These are phyloP conservation scores for Colletotrichum endophyticum DNA, from an alignment of 2,329 filamentous ascomycete genomes.

Conservation along the genomic window DNA sequence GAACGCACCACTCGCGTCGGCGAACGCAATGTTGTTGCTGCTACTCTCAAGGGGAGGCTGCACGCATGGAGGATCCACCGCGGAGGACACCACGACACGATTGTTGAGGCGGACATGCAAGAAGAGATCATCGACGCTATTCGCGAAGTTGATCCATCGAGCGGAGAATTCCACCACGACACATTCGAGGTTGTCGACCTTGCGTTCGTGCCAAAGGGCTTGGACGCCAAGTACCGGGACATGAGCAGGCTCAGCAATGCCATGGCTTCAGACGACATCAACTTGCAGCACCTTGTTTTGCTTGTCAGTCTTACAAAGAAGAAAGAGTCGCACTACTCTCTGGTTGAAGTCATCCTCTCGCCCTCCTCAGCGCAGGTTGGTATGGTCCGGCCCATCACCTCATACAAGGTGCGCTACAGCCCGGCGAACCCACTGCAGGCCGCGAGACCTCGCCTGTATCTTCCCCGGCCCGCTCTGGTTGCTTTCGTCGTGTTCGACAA, in stretches of 20 bases:
- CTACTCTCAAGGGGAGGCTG: constrained; percentile 77
- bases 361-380: constrained; percentile 60
- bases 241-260: constrained; percentile 57
- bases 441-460: constrained; percentile 68
- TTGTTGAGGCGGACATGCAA: constrained; percentile 73
- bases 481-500: constrained; percentile 83
- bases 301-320: constrained; percentile 63
- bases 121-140: constrained; percentile 68
- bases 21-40: constrained; percentile 83
- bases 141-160: constrained; percentile 55
- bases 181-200: constrained; percentile 82
- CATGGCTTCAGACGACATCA: constrained; percentile 53
- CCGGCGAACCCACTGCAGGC: constrained; percentile 42
- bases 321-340: constrained; percentile 66
- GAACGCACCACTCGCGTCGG: constrained; percentile 75
- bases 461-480: constrained; percentile 80
- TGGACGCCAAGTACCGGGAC: constrained; percentile 54
- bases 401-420: constrained; percentile 62
- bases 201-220: constrained; percentile 64
- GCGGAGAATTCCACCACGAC: constrained; percentile 55
- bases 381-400: constrained; percentile 71
- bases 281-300: constrained; percentile 63
- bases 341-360: constrained; percentile 74
- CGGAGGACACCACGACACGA: constrained; percentile 79
- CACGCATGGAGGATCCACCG: constrained; percentile 90